These are phyloP conservation scores for Mycena belliarum DNA, from an alignment of 768 basidiomycete genomes.

Conservation along the genomic window DNA sequence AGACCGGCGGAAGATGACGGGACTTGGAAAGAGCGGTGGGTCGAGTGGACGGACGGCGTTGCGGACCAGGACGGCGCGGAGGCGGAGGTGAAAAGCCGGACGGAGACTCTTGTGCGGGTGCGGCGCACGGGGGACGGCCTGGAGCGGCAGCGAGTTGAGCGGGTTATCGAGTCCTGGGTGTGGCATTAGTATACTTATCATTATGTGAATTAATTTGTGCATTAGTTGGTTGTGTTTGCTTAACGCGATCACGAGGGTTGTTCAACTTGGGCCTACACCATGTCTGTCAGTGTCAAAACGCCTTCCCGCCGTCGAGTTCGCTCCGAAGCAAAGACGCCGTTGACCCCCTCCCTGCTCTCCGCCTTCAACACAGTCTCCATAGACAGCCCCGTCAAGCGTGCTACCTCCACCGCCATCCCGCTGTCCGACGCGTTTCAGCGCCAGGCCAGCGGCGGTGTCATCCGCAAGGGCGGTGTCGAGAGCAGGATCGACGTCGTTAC, in stretches of 20 bases:
- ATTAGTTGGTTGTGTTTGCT: background rate
- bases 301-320: slow-evolving; percentile 48
- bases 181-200: slow-evolving; percentile 39
- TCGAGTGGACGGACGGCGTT: slow-evolving; percentile 29
- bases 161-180: slow-evolving; percentile 66
- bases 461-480: slow-evolving; percentile 77
- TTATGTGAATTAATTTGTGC: slow-evolving; percentile 1
- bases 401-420: slow-evolving; percentile 46
- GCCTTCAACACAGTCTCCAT: slow-evolving; percentile 45
- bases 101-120: slow-evolving; percentile 57
- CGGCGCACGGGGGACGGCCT: slow-evolving; percentile 56
- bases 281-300: slow-evolving; percentile 39
- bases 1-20: slow-evolving; percentile 39
- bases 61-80: slow-evolving; percentile 35
- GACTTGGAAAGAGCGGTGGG: slow-evolving; percentile 50
- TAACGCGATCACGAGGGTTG: slow-evolving; percentile 3
- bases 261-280: background rate
- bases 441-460: slow-evolving; percentile 68
- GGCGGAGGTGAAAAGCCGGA: slow-evolving; percentile 45
- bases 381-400: slow-evolving; percentile 60
- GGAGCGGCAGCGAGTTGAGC: slow-evolving; percentile 73
- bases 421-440: slow-evolving; percentile 56
- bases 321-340: slow-evolving; percentile 51
- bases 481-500: slow-evolving; percentile 77
- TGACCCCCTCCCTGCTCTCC: slow-evolving; percentile 47